A percentile compares a stretch with the other conserved stretches of the same genome.
phyloP scores from a whole-genome alignment of 2,329 filamentous ascomycete genomes.

The Xylaria polymorpha region DNA sequence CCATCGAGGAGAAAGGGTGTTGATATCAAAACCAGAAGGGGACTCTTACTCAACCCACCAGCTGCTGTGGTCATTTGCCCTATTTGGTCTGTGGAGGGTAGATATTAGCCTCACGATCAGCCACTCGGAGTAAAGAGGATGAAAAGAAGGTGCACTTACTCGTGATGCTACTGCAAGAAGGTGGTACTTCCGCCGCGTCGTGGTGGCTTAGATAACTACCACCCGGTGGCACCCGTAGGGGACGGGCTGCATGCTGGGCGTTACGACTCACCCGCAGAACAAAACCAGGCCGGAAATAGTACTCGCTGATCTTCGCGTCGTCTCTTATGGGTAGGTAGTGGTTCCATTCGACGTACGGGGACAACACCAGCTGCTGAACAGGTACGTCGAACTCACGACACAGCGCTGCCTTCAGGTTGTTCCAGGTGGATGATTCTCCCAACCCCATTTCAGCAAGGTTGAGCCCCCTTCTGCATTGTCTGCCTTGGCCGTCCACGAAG shows the following conservation, averaged over 20 bases:
- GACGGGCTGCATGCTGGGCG: neutral
- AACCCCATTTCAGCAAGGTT: neutral
- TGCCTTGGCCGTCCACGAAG: neutral
- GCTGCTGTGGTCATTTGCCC: neutral
- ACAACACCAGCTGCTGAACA: neutral
- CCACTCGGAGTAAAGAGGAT: neutral
- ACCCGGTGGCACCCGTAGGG: neutral
- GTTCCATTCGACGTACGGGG: neutral
- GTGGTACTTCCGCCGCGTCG: neutral
- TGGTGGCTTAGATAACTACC: neutral
- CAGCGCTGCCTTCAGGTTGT: constrained; percentile 1
- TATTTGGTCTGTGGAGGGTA: neutral
- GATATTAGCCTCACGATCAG: neutral
- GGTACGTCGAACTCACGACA: neutral
- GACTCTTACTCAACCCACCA: constrained; percentile 4
- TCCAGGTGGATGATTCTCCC: neutral
- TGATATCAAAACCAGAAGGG: neutral
- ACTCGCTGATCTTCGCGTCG: neutral
- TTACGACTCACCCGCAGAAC: neutral
- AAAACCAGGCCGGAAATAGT: constrained; percentile 2
- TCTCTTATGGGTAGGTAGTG: neutral
- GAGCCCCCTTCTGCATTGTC: neutral
- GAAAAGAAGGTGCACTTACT: neutral
- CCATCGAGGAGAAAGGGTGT: neutral
- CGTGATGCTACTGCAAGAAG: neutral